Conservation (phyloP, 495 filamentous ascomycete genomes). For the Penicillium taxi region DNA sequence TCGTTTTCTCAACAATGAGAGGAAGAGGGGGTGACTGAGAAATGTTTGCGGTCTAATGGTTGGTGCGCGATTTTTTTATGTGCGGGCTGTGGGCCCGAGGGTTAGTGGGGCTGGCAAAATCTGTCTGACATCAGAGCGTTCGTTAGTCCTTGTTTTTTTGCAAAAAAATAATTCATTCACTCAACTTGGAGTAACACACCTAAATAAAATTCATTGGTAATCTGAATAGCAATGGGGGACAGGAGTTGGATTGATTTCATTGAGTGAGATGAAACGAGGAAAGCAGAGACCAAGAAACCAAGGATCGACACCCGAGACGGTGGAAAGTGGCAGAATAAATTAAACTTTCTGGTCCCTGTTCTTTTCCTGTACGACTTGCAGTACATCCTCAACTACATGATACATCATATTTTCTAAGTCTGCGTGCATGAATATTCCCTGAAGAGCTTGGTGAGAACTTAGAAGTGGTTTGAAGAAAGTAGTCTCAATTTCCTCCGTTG, state of each 20-base stretch:
- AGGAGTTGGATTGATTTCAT: conserved; percentile 1
- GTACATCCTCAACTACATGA: background rate
- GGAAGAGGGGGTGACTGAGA: conserved; percentile 10
- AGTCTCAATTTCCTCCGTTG: no score
- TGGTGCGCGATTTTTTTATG: conserved; percentile 26
- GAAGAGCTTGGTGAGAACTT: no score
- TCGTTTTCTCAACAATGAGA: conserved; percentile 11
- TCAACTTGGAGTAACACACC: conserved; percentile 11
- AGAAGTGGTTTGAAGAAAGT: conserved; percentile 19
- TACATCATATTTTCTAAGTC: no score
- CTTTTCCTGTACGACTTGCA: background rate
- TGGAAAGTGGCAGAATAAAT: no score
- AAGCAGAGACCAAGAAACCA: conserved; percentile 1
- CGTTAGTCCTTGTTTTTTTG: background rate
- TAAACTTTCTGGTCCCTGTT: background rate
- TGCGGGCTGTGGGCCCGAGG: conserved; percentile 25
- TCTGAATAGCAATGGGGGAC: background rate
- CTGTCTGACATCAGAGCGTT: conserved; percentile 22
- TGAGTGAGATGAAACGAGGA: background rate
- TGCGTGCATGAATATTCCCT: no score
- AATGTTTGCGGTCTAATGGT: conserved; percentile 15
- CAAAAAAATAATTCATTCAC: no score
- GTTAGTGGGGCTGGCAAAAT: conserved; percentile 22
- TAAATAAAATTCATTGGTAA: no score
- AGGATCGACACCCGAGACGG: background rate